Conservation (phyloP, 2,329 filamentous ascomycete species). For the Paraconiothyrium brasiliense region DNA sequence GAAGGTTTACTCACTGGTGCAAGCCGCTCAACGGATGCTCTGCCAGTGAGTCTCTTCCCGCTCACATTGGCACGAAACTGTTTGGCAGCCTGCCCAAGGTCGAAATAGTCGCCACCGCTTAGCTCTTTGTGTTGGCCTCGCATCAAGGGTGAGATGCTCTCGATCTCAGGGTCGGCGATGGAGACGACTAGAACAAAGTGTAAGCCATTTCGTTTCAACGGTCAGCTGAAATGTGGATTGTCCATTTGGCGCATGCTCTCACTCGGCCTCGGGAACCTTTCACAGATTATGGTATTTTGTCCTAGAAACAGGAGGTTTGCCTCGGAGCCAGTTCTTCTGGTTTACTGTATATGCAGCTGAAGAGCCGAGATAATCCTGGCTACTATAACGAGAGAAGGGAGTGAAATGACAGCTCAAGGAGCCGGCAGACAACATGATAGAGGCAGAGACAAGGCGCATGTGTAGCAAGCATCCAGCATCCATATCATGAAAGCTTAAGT, state of each 20-base stretch:
- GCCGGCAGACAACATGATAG: background rate
- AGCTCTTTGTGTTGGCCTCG: constrained; percentile 56
- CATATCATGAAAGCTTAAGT: constrained; percentile 5
- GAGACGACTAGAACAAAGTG: constrained; percentile 52
- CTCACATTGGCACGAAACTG: constrained; percentile 51
- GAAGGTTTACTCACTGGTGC: constrained; percentile 30
- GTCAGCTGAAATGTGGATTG: background rate
- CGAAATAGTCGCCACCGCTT: constrained; percentile 54
- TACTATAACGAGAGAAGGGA: background rate
- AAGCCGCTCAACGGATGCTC: constrained; percentile 48
- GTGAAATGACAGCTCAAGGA: background rate
- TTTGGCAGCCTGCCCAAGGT: constrained; percentile 50
- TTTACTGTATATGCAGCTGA: background rate
- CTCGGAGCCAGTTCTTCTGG: background rate
- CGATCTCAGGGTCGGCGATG: constrained; percentile 56
- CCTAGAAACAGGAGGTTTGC: background rate
- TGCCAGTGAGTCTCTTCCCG: constrained; percentile 55
- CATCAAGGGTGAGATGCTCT: constrained; percentile 58
- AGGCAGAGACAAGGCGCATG: background rate
- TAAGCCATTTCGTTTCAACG: constrained; percentile 32
- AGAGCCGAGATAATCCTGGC: background rate
- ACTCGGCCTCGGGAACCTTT: background rate
- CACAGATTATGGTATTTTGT: background rate
- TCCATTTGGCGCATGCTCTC: background rate
- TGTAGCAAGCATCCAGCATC: background rate